A percentile compares a stretch with the other conserved stretches of the same genome.
Evolutionary conservation across 2,329 filamentous ascomycete species (phyloP).

Genomic region (Aspergillus sp.): DNA sequence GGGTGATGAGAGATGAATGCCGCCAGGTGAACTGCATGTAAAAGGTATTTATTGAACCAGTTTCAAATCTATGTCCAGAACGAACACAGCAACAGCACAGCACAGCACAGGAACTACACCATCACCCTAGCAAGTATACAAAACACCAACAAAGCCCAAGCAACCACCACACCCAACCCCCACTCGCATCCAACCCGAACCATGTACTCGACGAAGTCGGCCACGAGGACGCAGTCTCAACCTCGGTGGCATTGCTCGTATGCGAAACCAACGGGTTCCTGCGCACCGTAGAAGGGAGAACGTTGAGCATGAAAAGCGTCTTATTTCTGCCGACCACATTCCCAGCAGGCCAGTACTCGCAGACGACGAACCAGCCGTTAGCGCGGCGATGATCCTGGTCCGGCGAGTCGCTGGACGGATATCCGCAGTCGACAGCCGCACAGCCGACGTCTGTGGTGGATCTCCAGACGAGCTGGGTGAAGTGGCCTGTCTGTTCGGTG

Average conservation of each 20-base stretch:
- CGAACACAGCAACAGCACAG: too few relatives aligned
- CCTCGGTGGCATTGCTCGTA: background rate
- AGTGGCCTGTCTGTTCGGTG: conserved; percentile 54
- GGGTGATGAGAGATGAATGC: too few relatives aligned
- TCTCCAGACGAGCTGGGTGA: conserved; percentile 66
- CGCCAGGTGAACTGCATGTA: too few relatives aligned
- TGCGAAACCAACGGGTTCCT: too few relatives aligned
- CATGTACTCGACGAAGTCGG: too few relatives aligned
- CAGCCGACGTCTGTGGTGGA: conserved; percentile 53
- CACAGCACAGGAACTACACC: too few relatives aligned
- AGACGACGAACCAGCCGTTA: conserved; percentile 57
- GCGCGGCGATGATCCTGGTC: conserved; percentile 9
- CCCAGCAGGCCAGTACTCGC: conserved; percentile 60
- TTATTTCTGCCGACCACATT: conserved; percentile 43
- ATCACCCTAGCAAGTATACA: too few relatives aligned
- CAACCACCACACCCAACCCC: too few relatives aligned
- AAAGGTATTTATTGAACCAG: too few relatives aligned
- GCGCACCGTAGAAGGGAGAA: conserved; percentile 10
- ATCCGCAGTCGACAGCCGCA: conserved; percentile 35
- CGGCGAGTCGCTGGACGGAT: conserved; percentile 8
- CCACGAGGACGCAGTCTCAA: conserved; percentile 1
- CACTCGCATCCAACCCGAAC: too few relatives aligned
- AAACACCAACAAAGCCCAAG: too few relatives aligned
- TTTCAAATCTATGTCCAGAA: too few relatives aligned
- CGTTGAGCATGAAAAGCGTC: conserved; percentile 24